Conservation (phyloP, 148 eudicot species). For the Euryodendron excelsum region DNA sequence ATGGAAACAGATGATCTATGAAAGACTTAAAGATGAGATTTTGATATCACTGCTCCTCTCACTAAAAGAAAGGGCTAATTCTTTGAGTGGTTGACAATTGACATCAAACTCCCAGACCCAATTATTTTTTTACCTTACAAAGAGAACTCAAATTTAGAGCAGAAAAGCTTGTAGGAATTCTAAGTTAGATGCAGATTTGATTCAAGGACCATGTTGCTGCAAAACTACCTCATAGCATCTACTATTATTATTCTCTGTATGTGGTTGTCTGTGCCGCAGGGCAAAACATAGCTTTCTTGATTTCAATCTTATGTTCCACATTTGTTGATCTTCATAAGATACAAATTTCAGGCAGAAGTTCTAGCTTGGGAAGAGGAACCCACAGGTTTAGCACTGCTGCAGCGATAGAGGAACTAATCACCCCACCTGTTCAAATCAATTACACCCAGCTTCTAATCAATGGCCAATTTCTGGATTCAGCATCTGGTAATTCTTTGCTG, state of each 20-base stretch:
- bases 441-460: conserved; percentile 83
- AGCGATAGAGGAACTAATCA: conserved; percentile 57
- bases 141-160: background rate
- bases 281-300: background rate
- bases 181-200: background rate
- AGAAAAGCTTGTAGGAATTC: background rate
- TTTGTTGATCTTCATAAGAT: background rate
- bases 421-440: conserved; percentile 66
- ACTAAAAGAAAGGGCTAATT: no score
- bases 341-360: conserved; percentile 43
- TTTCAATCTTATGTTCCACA: background rate
- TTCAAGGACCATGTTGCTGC: background rate
- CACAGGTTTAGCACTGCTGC: conserved; percentile 67
- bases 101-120: background rate
- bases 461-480: conserved; percentile 92
- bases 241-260: background rate
- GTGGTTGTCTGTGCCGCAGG: background rate
- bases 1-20: background rate
- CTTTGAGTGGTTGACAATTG: background rate
- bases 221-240: background rate
- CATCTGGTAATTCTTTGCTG: conserved; percentile 58
- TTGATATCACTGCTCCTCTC: background rate
- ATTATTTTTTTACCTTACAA: background rate
- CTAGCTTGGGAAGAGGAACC: conserved; percentile 32
- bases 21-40: background rate